Percentiles rank a stretch among this genome's conserved stretches.
Evolutionary conservation across 129 eudicot genomes (phyloP).

Genomic region (Tagetes patula): DNA sequence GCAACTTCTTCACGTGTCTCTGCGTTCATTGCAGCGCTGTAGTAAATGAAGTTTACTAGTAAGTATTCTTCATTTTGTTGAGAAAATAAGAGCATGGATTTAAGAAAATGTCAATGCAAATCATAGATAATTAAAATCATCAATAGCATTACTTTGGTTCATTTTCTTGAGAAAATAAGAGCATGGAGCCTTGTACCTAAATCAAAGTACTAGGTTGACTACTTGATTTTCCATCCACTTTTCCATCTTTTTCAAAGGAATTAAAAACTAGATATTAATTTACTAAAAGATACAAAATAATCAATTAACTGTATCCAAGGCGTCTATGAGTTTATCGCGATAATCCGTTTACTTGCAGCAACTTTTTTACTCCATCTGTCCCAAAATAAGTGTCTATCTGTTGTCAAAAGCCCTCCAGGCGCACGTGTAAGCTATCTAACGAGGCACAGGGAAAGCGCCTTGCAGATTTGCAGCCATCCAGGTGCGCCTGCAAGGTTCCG

Average conservation of each 20-base stretch:
- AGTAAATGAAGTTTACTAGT: conserved; percentile 8
- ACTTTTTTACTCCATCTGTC: not conserved
- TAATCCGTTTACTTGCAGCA: not conserved
- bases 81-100: not conserved
- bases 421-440: too few relatives aligned
- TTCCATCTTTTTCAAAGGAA: not conserved
- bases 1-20: conserved; percentile 87
- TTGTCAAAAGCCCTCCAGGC: too few relatives aligned
- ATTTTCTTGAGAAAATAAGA: too few relatives aligned
- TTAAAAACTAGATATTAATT: not conserved
- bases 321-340: not conserved
- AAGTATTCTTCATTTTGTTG: conserved; percentile 7
- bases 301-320: not conserved
- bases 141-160: conserved; percentile 12
- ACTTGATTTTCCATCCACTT: not conserved
- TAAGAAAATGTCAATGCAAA: not conserved
- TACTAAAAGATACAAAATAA: not conserved
- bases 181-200: not conserved
- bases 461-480: too few relatives aligned
- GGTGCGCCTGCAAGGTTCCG: too few relatives aligned
- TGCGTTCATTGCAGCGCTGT: conserved; percentile 69
- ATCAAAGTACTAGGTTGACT: not conserved
- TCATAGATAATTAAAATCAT: not conserved
- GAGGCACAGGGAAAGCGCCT: too few relatives aligned
- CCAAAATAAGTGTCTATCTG: not conserved